Evolutionary conservation across 2,329 filamentous ascomycete species (phyloP), one percentile per base, ranked within the genome.

Genomic region (Pyricularia sp.): DNA sequence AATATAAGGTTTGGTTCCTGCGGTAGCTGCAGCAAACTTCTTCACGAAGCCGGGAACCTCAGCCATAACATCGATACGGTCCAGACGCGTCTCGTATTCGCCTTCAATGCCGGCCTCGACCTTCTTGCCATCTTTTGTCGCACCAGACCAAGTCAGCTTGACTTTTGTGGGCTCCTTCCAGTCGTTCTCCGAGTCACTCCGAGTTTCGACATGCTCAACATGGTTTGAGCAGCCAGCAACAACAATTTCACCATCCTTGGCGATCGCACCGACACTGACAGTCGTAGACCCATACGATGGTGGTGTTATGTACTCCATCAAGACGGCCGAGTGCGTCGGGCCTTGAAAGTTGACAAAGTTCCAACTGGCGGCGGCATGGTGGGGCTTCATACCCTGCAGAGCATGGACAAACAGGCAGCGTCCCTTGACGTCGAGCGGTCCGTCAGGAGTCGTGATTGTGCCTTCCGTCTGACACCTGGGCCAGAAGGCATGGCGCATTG

Each of bases 311-410:
- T 90, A 99, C 79, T 98, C 92, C 95, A 99, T 99, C 83, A 98
- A 84, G 72, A 97, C 81, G 31, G 94, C 94, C 31, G 94, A 95
- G 81, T 93, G 91, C 25, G 84, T 92, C 26, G 93, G 90, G 17
- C 92, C 90, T 78, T 98, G 94, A 83, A 97, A 97, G 81, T 94
- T 88, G 79, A 88, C 85, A 82, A 97, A 99, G 81, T 95, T 97
- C 95, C 95, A 99, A 72, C 87, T 88, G 33, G 92, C 89, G 71
- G 94, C 94, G 70, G 93, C 92, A 78, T 99, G 96, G 79, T 99
- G 95, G 59, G 95, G 95, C 86, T 99, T 99, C 94, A 98, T 98
- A 78, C 94, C 95, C 82, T 98, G 95, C 67, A 98, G 82, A 59
- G 93, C 94, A 78, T 95, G 91, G 73, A 90, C 85, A 80, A 93